Base-by-base conservation (phyloP, 345 rosid species). In the Lepidium sativum region DNA sequence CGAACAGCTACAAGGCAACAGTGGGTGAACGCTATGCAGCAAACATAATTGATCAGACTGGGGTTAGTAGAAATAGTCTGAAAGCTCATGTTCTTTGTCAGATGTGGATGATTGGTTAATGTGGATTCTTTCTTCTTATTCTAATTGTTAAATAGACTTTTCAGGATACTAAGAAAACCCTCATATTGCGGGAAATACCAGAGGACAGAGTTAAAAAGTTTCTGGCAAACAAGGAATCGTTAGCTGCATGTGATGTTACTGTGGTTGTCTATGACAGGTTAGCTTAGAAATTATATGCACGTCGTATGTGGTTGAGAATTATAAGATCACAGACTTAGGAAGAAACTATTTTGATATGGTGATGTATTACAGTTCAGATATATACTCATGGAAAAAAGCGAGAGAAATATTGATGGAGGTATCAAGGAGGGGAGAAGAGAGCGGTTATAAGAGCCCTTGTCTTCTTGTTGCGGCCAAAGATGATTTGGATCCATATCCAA, bases 401-500 rank as follows among this genome's bases (percentile, higher is more conserved):
- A 82, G 78, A 51, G 91, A 89, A 66, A 67, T 86, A 64, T 80
- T 89, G 34, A 57, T 80, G 72, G 95, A 83, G 68, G 75, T 85
- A 40, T 85, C 89, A 25, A 83, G 85, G 74, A 79, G 58, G 45
- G 89, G 91, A 53, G 97, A 89, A 80, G 83, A 76, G 48, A 85
- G 79, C 29, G 84, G 86, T 17, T 61, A 75, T 63, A 85, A 82
- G 32, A 74, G 78, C 53, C 97, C 97, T 14, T 82, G 95, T 67
- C 83, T 86, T 20, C 84, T 89, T 31, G 71, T 89, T 53, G 91
- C 95, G 9, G 86, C 94, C 4, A 89, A 89, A 72, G 87, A 82
- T 77, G 97, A 83, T 76, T 65, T 86, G 73, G 83, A 80, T 65
- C 76, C 92, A 43, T 75, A 73, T 79, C 81, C 80, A 48, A 75